phyloP scores from a whole-genome alignment of 495 filamentous ascomycete genomes.

The Cudoniella acicularis region DNA sequence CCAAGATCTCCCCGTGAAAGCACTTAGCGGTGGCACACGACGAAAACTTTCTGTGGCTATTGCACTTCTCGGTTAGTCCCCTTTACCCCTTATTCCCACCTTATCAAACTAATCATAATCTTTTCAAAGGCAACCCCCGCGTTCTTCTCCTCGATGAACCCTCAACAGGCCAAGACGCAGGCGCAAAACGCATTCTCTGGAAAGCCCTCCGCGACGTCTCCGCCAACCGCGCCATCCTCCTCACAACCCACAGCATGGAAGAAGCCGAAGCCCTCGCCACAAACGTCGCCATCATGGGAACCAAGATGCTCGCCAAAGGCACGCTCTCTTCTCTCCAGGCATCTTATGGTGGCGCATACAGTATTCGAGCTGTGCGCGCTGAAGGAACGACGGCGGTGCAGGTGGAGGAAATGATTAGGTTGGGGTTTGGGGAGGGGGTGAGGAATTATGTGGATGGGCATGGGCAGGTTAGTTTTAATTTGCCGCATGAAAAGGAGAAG shows the following conservation, averaged over 20 bases:
- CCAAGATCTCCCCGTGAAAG: conserved; percentile 33
- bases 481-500: conserved; percentile 19
- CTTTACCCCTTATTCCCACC: neutral
- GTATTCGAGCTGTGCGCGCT: conserved; percentile 30
- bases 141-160: conserved; percentile 49
- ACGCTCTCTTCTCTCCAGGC: conserved; percentile 36
- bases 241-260: conserved; percentile 50
- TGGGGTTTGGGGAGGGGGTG: conserved; percentile 5
- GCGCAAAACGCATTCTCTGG: conserved; percentile 46
- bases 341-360: conserved; percentile 36
- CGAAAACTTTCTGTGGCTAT: conserved; percentile 48
- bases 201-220: conserved; percentile 33
- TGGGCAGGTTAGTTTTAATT: conserved; percentile 18
- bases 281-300: conserved; percentile 45
- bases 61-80: conserved; percentile 33
- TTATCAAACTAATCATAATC: neutral
- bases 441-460: conserved; percentile 16
- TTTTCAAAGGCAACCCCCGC: conserved; percentile 39
- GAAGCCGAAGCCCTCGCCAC: conserved; percentile 48
- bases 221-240: conserved; percentile 33
- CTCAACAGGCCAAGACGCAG: conserved; percentile 45
- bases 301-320: conserved; percentile 42
- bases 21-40: conserved; percentile 46
- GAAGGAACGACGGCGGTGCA: neutral
- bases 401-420: conserved; percentile 9